Base-by-base conservation (phyloP, 1,284 basidiomycete genomes). In the Leccinum holopus region DNA sequence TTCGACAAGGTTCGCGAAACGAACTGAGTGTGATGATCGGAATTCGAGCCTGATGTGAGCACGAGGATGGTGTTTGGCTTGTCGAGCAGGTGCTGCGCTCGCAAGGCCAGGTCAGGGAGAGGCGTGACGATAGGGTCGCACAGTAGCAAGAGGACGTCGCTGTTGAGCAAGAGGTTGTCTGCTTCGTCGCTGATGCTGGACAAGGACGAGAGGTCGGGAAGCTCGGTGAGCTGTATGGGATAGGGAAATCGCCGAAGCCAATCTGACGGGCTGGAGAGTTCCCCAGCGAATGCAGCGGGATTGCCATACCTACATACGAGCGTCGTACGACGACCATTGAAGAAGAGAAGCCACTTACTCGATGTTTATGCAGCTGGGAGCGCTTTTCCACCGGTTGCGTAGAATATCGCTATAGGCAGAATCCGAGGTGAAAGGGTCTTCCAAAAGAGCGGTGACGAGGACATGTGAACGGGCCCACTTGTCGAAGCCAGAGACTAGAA, bases 371-470 rank as follows among this genome's bases (percentile, higher is more conserved):
- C 71, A 67, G 32, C 75, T 69, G 41, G 70, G 61, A 54, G 65
- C 54, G 56, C 70, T 65, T 63, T 75, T 76, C 83, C 83, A 84
- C 49, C 85, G 78, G 59, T 77, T 71, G 58, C 78, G 79, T 57
- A 86, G 68, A 16, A 67, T 68, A 52, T 76, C 71, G 55, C 76
- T 79, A 62, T 82, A 78, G 14, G 72, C 68, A 32, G 76, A 59
- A 61, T 84, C 81, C 11, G 84, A 82, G 3, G 79, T 78, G 64
- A 91, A 82, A 10, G 88, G 88, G 60, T 90, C 84, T 57, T 87
- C 82, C n/a, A 91, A 75, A 18, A 91, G 76, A 3, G 87, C 87
- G 4, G 83, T 83, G n/a, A 91, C 81, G 3, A 91, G 73, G 47
- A 86, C 82, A 55, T 76, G 73, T 8, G 84, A 78, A 47, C 77